Conservation (phyloP, 768 basidiomycete genomes). For the Crepidotus variabilis region DNA sequence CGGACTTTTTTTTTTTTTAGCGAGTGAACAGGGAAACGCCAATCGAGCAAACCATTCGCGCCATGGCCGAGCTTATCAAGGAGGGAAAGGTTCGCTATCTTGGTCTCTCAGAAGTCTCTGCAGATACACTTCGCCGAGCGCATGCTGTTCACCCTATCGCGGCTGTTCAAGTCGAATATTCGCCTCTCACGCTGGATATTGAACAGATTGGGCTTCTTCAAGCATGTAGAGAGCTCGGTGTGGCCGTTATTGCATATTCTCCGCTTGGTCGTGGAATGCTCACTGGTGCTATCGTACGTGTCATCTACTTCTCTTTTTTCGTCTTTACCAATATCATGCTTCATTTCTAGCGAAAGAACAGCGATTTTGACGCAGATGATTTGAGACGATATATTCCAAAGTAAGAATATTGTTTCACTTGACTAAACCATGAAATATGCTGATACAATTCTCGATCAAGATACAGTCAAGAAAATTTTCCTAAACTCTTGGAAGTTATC, state of each 20-base stretch:
- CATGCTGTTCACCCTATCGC: constrained; percentile 47
- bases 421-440: not conserved
- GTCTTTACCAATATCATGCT: not conserved
- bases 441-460: constrained; percentile 9
- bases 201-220: constrained; percentile 40
- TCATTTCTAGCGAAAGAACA: constrained; percentile 29
- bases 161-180: constrained; percentile 23
- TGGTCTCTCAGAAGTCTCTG: constrained; percentile 50
- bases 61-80: too few species aligned
- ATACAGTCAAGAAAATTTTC: constrained; percentile 41
- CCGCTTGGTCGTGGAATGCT: constrained; percentile 51
- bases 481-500: constrained; percentile 39
- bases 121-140: constrained; percentile 43
- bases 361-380: constrained; percentile 36
- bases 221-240: constrained; percentile 45
- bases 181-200: constrained; percentile 43
- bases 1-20: constrained; percentile 40
- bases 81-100: too few species aligned
- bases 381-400: constrained; percentile 31
- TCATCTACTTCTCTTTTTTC: constrained; percentile 8
- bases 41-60: too few species aligned
- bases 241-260: constrained; percentile 46
- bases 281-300: constrained; percentile 39
- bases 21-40: too few species aligned
- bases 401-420: constrained; percentile 9